phyloP scores from a whole-genome alignment of 495 filamentous ascomycete genomes.

The Friedmanniomyces endolithicus region DNA sequence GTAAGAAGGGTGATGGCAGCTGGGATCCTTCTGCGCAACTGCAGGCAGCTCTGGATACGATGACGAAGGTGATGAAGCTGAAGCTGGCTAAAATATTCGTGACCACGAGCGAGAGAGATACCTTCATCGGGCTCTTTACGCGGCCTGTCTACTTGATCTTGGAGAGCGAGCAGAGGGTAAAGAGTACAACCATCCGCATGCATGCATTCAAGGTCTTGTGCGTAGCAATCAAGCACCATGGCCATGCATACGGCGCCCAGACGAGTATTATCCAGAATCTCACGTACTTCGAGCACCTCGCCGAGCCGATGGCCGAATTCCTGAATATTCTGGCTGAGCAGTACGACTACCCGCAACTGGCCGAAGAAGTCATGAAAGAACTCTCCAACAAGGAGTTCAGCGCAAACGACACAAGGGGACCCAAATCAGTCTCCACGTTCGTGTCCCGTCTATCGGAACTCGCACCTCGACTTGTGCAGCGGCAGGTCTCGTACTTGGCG shows the following conservation, averaged over 20 bases:
- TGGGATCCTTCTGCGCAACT: conserved; percentile 88
- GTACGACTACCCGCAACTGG: conserved; percentile 94
- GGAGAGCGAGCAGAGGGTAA: conserved; percentile 87
- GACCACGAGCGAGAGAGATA: conserved; percentile 93
- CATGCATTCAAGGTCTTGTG: conserved; percentile 94
- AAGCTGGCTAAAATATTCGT: conserved; percentile 86
- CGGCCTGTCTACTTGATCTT: conserved; percentile 87
- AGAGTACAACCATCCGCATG: conserved; percentile 84
- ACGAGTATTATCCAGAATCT: conserved; percentile 95
- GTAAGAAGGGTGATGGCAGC: conserved; percentile 59
- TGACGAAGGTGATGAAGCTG: conserved; percentile 91
- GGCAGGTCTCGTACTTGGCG: conserved; percentile 86
- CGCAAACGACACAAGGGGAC: conserved; percentile 84
- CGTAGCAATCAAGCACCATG: conserved; percentile 95
- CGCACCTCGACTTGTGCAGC: conserved; percentile 81
- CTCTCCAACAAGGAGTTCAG: conserved; percentile 97
- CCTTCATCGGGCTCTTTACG: conserved; percentile 84
- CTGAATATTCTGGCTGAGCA: conserved; percentile 90
- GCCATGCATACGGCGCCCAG: conserved; percentile 92
- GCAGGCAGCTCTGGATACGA: conserved; percentile 74
- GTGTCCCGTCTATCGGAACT: conserved; percentile 93
- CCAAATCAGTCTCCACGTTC: conserved; percentile 96
- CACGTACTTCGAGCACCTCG: conserved; percentile 95
- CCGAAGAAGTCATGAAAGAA: conserved; percentile 86
- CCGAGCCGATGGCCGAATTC: conserved; percentile 98